A percentile compares a stretch with the other conserved stretches of the same genome.
These are phyloP conservation scores for Dentipellis fragilis DNA, from an alignment of 768 basidiomycete species.

Conservation along the genomic window DNA sequence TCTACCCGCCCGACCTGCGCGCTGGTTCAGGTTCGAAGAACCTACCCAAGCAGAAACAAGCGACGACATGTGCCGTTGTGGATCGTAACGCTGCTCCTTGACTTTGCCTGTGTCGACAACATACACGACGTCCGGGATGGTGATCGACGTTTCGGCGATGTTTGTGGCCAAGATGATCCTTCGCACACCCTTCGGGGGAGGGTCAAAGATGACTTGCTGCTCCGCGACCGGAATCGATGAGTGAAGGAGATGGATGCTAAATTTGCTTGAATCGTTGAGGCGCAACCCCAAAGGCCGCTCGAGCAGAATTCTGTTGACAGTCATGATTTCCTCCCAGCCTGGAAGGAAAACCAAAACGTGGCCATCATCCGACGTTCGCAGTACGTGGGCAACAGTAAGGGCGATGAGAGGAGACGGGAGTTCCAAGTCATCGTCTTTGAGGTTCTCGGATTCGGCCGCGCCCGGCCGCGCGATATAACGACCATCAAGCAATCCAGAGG, in stretches of 20 bases:
- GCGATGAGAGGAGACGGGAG: slow-evolving; percentile 77
- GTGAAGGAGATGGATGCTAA: slow-evolving; percentile 73
- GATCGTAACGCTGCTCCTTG: slow-evolving; percentile 87
- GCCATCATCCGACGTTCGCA: slow-evolving; percentile 65
- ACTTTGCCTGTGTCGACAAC: slow-evolving; percentile 85
- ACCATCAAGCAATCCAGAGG: slow-evolving; percentile 9
- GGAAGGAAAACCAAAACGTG: slow-evolving; percentile 87
- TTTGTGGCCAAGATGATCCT: slow-evolving; percentile 90
- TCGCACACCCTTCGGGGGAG: slow-evolving; percentile 65
- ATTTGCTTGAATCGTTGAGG: slow-evolving; percentile 49
- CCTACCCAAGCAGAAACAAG: slow-evolving; percentile 90
- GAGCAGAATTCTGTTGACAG: slow-evolving; percentile 55
- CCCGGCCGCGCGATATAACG: slow-evolving; percentile 8
- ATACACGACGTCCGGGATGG: slow-evolving; percentile 91
- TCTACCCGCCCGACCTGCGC: slow-evolving; percentile 87
- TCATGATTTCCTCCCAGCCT: slow-evolving; percentile 87
- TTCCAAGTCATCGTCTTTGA: slow-evolving; percentile 48
- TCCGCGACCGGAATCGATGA: slow-evolving; percentile 83
- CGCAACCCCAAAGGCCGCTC: slow-evolving; percentile 41
- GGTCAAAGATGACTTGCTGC: slow-evolving; percentile 84
- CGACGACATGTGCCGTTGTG: slow-evolving; percentile 79
- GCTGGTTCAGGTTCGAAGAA: slow-evolving; percentile 79
- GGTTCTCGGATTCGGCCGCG: slow-evolving; percentile 22
- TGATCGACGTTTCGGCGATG: slow-evolving; percentile 91
- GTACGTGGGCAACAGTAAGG: slow-evolving; percentile 68